phyloP scores from a whole-genome alignment of 2,329 filamentous ascomycete genomes.

The Cladophialophora immunda region DNA sequence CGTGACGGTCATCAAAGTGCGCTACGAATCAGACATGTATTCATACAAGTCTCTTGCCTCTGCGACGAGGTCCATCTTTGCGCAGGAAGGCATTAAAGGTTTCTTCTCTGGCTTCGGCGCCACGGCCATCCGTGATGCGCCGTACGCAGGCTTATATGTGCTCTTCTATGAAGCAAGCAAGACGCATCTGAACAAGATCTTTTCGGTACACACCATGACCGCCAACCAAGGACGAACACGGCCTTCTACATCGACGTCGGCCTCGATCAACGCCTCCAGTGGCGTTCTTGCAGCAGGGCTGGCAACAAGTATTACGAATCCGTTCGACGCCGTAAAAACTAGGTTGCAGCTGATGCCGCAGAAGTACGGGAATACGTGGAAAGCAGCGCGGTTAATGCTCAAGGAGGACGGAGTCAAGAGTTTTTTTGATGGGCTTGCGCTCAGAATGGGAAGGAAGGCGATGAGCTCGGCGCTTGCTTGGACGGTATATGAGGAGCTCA shows the following conservation, averaged over 20 bases:
- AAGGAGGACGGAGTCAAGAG: conserved; percentile 79
- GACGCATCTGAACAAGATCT: conserved; percentile 60
- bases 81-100: conserved; percentile 76
- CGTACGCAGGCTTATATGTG: conserved; percentile 94
- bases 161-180: conserved; percentile 91
- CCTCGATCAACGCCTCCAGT: conserved; percentile 83
- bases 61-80: conserved; percentile 78
- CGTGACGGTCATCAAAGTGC: conserved; percentile 93
- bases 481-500: conserved; percentile 95
- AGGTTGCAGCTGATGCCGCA: conserved; percentile 87
- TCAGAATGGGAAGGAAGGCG: conserved; percentile 90
- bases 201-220: conserved; percentile 5
- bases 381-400: conserved; percentile 80
- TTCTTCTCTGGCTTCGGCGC: conserved; percentile 96
- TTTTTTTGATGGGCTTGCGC: conserved; percentile 83
- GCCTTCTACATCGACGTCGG: conserved; percentile 52
- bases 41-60: conserved; percentile 77
- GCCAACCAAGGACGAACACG: conserved; percentile 8
- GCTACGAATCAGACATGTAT: conserved; percentile 90
- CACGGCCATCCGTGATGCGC: conserved; percentile 92
- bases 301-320: conserved; percentile 91
- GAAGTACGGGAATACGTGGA: conserved; percentile 82
- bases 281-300: conserved; percentile 81
- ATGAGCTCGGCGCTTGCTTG: conserved; percentile 94
- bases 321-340: conserved; percentile 96